Evolutionary conservation across 129 eudicot species (phyloP).

Genomic region (Oenanthe sinensis): DNA sequence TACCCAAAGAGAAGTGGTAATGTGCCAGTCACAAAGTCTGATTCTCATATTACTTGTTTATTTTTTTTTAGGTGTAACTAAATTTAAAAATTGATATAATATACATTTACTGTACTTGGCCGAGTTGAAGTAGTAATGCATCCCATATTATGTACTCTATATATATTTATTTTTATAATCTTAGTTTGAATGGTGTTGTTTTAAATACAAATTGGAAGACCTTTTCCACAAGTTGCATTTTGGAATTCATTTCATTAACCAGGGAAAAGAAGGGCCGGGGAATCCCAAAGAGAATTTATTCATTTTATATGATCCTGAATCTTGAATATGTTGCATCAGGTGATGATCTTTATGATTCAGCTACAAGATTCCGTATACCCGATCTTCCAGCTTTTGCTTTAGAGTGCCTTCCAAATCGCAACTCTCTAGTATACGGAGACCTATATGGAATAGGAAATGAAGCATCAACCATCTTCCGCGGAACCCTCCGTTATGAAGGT

Average conservation of each 20-base stretch:
- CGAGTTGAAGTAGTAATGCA: no score
- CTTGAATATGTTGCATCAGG: conserved; percentile 37
- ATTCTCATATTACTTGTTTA: background rate
- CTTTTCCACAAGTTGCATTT: no score
- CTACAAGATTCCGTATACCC: conserved; percentile 59
- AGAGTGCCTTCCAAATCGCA: conserved; percentile 87
- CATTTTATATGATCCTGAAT: background rate
- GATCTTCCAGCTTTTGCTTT: conserved; percentile 96
- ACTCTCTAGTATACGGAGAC: conserved; percentile 79
- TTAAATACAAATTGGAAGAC: no score
- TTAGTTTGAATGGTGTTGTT: no score
- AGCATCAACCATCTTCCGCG: conserved; percentile 89
- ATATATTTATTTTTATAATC: no score
- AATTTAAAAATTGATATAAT: no score
- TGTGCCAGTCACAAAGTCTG: background rate
- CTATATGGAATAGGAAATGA: conserved; percentile 72
- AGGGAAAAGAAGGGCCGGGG: background rate
- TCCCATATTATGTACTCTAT: no score
- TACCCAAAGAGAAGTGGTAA: background rate
- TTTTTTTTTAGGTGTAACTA: no score
- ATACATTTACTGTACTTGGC: no score
- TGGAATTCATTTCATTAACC: no score
- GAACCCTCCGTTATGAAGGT: conserved; percentile 96
- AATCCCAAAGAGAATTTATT: background rate
- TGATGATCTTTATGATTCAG: conserved; percentile 72